phyloP scores from a whole-genome alignment of 768 basidiomycete species.

The Hericium alpestre region DNA sequence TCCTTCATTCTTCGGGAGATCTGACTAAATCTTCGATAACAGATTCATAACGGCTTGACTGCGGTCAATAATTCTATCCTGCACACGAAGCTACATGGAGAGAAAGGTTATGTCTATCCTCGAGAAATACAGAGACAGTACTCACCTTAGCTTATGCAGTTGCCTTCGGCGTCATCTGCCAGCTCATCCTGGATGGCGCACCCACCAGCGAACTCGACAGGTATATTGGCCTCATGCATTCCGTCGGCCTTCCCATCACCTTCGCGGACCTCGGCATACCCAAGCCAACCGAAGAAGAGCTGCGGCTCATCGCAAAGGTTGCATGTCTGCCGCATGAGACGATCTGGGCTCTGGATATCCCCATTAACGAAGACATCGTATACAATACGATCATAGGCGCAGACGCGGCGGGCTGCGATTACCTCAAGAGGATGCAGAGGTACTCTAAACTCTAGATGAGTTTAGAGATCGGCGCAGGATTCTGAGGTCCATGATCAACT shows the following conservation, averaged over 20 bases:
- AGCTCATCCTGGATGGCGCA: slow-evolving; percentile 19
- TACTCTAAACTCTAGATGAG: not conserved
- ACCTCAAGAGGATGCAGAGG: not conserved
- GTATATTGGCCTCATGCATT: slow-evolving; percentile 21
- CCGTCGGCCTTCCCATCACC: slow-evolving; percentile 20
- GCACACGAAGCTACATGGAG: not conserved
- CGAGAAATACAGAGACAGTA: not conserved
- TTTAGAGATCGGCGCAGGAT: too few relatives aligned
- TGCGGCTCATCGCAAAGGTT: slow-evolving; percentile 18
- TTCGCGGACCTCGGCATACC: slow-evolving; percentile 21
- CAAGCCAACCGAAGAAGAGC: slow-evolving; percentile 18
- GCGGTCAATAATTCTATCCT: not conserved
- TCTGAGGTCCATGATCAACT: too few relatives aligned
- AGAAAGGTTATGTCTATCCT: not conserved
- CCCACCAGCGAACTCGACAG: slow-evolving; percentile 18
- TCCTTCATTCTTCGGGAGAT: too few relatives aligned
- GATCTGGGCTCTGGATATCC: slow-evolving; percentile 22
- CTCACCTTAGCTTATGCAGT: slow-evolving; percentile 9
- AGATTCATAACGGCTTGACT: not conserved
- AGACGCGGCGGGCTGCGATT: slow-evolving; percentile 18
- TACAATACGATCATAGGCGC: slow-evolving; percentile 20
- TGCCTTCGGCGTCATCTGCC: slow-evolving; percentile 21
- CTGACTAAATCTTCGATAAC: not conserved
- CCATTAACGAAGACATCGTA: slow-evolving; percentile 19
- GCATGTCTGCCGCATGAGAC: slow-evolving; percentile 19